Evolutionary conservation across 2,329 filamentous ascomycete species (phyloP), one percentile per base, ranked within the genome.

Genomic region (Penicillium hesseltinei): DNA sequence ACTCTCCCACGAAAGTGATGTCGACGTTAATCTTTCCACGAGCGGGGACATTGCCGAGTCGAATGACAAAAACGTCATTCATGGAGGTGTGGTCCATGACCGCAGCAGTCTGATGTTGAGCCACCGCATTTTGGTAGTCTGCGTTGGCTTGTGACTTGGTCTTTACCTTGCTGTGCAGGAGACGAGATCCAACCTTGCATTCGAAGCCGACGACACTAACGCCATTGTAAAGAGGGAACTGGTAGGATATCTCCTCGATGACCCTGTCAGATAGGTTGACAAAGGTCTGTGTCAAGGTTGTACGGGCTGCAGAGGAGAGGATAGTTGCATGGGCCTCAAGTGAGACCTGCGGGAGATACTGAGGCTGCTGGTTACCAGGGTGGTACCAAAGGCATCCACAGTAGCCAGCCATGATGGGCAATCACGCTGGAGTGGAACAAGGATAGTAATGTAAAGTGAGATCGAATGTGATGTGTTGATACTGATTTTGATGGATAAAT

Each of bases 211-310:
- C 86, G 0, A 92, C 84, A 7, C 84, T 87, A 17, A 89, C 85
- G 10, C 88, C 88, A 66, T 90, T 87, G 61, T 88, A 89, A 0
- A 92, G 78, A 0, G 89, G 89, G 60, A 92, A 91, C 0, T 81
- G 81, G 69, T 92, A 92, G 15, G 78, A 77, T 17, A 85, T 80
- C 66, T 90, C 77, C 9, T 77, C 67, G 58, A 87, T 81, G 3
- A 68, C 69, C 2, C 71, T 65, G 1, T 65, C 49, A 2, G 78
- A 78, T 0, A 84, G 80, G 61, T 90, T 90, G 63, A 78, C 70
- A 63, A 89, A 91, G 0, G 77, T 85, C 70, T 90, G 82, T 2
- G 74, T 80, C 8, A 85, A 73, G 2, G 69, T 70, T n/a, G 82
- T 83, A 3, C 77, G 75, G 9, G 80, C 81, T 43, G 74, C 81